Base-by-base conservation (phyloP, 1,284 basidiomycete species). In the Cystobasidium sp. region DNA sequence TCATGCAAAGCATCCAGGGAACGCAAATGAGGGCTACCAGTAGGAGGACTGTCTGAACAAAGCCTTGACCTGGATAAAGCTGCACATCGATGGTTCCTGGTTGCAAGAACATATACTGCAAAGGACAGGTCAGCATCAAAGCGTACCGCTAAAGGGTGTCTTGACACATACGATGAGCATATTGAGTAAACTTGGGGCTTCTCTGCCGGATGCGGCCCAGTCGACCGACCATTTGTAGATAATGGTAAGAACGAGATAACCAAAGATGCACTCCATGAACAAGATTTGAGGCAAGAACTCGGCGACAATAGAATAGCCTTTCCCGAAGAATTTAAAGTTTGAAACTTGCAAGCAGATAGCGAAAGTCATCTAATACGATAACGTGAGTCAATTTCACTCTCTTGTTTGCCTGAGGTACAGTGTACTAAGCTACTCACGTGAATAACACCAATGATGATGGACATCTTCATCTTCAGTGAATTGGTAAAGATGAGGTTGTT, bases 401-500 rank as follows among this genome's bases (percentile, higher is more conserved):
- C 18, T 39, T n/a, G 51, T 39, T 70, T 64, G 53, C 75, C 49
- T 72, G 58, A 68, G 55, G 68, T 75, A 43, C 18, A 16, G 24
- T 68, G 22, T 18, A 37, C 31, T 31, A 31, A 5, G 5, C 31
- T 31, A 85, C 91, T 76, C 83, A 96, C 94, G 83, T 99, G 97
- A 78, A 93, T 91, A 78, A 99, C 96, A 84, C 97, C 97, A 74
- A 99, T 85, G 69, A 99, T 89, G 81, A 99, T 91, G 18, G 94
- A 93, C 94, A 99, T 95, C 86, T 99, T 99, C 97, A 99, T 99
- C 89, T 99, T 99, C 87, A 97, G 95, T 71, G 95, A 98, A 84
- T 99, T 99, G 77, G 91, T 92, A 83, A 99, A 99, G 71, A 98
- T 90, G 75, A 99, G 87, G 0, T 86, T 86, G 82, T 99, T 99